Base-by-base conservation (phyloP, 768 basidiomycete genomes). In the Tremella mesenterica region DNA sequence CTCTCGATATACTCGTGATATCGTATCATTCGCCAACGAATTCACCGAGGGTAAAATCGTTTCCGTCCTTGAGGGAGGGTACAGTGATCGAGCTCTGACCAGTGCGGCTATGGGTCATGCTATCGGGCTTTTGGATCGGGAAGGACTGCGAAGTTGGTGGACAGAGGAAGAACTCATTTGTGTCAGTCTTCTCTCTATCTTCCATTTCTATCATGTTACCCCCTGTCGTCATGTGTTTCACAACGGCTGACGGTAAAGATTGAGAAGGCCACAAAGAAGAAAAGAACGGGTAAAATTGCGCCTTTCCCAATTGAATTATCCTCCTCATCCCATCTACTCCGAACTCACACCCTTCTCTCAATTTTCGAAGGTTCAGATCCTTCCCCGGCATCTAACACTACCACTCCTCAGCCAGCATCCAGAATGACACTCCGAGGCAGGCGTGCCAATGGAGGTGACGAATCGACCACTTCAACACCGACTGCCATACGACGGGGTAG, bases 51-150 rank as follows among this genome's bases (percentile, higher is more conserved):
- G 90, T 0, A 79, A 82, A 36, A 62, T 93, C 4, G 78, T 97
- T 33, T 90, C 88, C 61, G 86, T 96, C 0, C 81, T 99, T 1
- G 93, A 99, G 74, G 93, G 93, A 1, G 93, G 92, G 1, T 96
- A 96, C 65, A 88, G 87, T 61, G 90, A 96, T 70, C 79, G 85
- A 5, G 91, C 93, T 0, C 76, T 97, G 50, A 82, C 77, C 5
- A 89, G 86, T 57, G 93, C 86, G 0, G 79, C 84, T 0, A 81
- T 90, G 80, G 86, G 89, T 0, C 86, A 90, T 68, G 71, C 93
- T 1, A 75, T 76, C 6, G 92, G 91, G 3, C 73, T 96, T 52
- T 46, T 67, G 10, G 63, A 44, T 3, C 23, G 47, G 39, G 43
- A 50, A n/a, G 64, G 63, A 16, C 31, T 33, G 13, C 48, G 44